Evolutionary conservation across 768 basidiomycete genomes (phyloP).

Genomic region (Agaricus subrufescens): DNA sequence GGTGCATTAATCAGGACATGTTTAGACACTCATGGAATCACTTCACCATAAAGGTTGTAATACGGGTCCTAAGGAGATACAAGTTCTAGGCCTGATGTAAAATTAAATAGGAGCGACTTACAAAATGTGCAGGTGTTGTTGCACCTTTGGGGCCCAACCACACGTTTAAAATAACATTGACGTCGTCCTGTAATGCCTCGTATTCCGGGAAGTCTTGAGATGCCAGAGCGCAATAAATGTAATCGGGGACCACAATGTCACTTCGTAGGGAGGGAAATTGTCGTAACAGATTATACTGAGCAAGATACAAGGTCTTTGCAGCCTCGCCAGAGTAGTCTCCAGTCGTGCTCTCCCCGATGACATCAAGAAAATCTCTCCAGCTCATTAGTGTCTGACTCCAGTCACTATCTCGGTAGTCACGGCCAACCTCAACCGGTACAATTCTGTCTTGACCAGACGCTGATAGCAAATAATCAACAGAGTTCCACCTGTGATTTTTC

Average conservation of each 20-base stretch:
- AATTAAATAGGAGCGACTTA: conserved; percentile 20
- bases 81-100: not conserved
- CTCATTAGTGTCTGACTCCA: conserved; percentile 81
- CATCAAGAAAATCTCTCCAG: conserved; percentile 66
- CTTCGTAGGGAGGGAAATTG: conserved; percentile 78
- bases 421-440: conserved; percentile 88
- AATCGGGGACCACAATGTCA: conserved; percentile 86
- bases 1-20: not conserved
- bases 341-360: conserved; percentile 24
- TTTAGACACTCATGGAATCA: conserved; percentile 7
- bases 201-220: conserved; percentile 49
- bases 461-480: conserved; percentile 60
- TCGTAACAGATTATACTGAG: conserved; percentile 80
- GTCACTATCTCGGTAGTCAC: conserved; percentile 70
- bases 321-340: conserved; percentile 6
- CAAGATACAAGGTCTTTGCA: conserved; percentile 63
- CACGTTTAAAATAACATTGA: conserved; percentile 63
- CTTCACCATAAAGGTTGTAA: conserved; percentile 81
- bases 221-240: conserved; percentile 65
- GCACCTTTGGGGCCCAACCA: conserved; percentile 84
- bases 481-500: conserved; percentile 63
- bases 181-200: conserved; percentile 58
- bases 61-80: conserved; percentile 71
- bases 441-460: conserved; percentile 76
- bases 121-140: conserved; percentile 87